Base-by-base conservation (phyloP, 805 yeast species). In the Starmerella asiatica region DNA sequence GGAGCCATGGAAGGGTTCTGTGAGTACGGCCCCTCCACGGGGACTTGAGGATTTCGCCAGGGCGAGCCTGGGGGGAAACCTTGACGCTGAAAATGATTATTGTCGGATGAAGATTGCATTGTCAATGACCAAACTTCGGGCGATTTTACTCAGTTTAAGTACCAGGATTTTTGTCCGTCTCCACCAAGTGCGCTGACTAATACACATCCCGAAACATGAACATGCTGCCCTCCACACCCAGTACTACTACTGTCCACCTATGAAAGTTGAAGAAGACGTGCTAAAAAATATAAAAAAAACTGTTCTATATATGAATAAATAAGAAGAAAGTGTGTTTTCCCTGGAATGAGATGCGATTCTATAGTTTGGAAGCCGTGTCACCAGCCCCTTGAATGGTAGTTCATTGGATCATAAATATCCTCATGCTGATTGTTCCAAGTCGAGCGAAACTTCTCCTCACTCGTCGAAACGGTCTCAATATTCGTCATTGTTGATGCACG, bases 371-470 rank as follows among this genome's bases (percentile, higher is more conserved):
- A 17, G 3, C 14, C 19, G 19, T 18, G n/a, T 21, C 39, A 51
- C 55, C 55, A 51, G 11, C 55, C 55, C 6, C 50, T 44, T 1
- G 55, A 48, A 29, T 51, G 54, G 39, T 51, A 51, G 38, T 48
- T 50, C 37, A 47, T 31, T 3, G 53, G 47, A 29, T 51, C 55
- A 21, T 47, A 46, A 1, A 47, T 47, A 26, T 48, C 52, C 23
- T 49, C 51, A n/a, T 45, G 47, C 8, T 32, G 45, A 18, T 39
- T 30, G 1, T 36, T 21, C 47, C 47, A 46, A 2, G 29, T 12
- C 2, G 18, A 23, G 2, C 30, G 18, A n/a, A 26, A 16, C 7
- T 5, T 23, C 2, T 18, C 40, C 5, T 17, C 20, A 7, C 24
- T 32, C 11, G 32, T 33, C 9, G 37, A 7, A 16, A 21, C 17